Evolutionary conservation across 352 stramenopile genomes (phyloP).

Genomic region (Pythium brachiatum): DNA sequence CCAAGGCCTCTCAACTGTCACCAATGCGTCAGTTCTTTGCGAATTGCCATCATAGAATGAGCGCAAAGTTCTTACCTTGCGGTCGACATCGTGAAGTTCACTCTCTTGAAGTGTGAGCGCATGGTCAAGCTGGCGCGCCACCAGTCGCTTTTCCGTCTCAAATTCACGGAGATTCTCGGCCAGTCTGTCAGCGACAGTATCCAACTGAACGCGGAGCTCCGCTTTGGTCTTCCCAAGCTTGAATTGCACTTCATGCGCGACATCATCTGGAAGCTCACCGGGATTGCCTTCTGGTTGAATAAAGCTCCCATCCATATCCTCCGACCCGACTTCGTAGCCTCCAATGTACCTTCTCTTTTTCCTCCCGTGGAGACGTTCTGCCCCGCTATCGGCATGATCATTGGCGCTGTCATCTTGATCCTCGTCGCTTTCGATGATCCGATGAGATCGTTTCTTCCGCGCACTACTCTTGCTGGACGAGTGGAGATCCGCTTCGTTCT

Average conservation of each 20-base stretch:
- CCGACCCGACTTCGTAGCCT: constrained; percentile 55
- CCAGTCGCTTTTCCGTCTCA: constrained; percentile 25
- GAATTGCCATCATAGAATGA: background rate
- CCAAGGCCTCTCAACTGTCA: constrained; percentile 38
- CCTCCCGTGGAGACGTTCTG: background rate
- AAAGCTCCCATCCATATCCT: constrained; percentile 64
- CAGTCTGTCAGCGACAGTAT: constrained; percentile 31
- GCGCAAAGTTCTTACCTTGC: background rate
- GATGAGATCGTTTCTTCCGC: constrained; percentile 28
- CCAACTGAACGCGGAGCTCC: constrained; percentile 35
- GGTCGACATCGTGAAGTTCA: constrained; percentile 31
- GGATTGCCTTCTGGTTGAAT: constrained; percentile 86
- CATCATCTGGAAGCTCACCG: constrained; percentile 69
- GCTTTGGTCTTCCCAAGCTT: constrained; percentile 40
- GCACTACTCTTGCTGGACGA: constrained; percentile 1
- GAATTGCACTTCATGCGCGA: constrained; percentile 58
- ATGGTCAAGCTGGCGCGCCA: constrained; percentile 28
- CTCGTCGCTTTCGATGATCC: constrained; percentile 40
- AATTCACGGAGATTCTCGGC: constrained; percentile 45
- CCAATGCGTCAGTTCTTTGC: background rate
- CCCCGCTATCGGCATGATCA: background rate
- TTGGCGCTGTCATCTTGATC: constrained; percentile 20
- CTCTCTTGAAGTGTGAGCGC: constrained; percentile 21
- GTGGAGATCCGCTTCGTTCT: background rate
- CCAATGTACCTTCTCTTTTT: constrained; percentile 59